These are phyloP conservation scores for Prunus mira DNA, from an alignment of 306 rosid species.

Conservation along the genomic window DNA sequence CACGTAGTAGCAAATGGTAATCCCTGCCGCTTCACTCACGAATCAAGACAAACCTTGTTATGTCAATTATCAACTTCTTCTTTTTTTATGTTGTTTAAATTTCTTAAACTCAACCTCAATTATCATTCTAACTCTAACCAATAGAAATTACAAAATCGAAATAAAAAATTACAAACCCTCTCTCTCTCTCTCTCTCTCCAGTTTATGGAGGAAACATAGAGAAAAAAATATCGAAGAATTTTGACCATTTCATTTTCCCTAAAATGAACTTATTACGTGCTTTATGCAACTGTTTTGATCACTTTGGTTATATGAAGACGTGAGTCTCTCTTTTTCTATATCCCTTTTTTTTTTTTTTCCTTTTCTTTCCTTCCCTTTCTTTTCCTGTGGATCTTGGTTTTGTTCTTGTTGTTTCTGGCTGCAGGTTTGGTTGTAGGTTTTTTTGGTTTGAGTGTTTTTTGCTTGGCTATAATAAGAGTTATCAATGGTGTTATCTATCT, in stretches of 20 bases:
- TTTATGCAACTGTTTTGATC: too few species aligned
- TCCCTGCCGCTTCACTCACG: slow-evolving; percentile 36
- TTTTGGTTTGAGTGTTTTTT: too few species aligned
- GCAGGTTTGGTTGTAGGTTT: too few species aligned
- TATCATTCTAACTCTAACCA: not conserved
- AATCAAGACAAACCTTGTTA: slow-evolving; percentile 37
- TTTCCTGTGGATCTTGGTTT: too few species aligned
- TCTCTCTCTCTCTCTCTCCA: not conserved
- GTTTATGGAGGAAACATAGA: not conserved
- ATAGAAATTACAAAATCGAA: not conserved
- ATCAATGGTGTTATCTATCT: too few species aligned
- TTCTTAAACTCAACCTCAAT: not conserved
- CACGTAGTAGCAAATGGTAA: slow-evolving; percentile 26
- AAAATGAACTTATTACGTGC: not conserved
- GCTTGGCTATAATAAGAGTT: too few species aligned
- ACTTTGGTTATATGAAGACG: too few species aligned
- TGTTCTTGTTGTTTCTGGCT: too few species aligned
- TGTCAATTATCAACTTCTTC: not conserved
- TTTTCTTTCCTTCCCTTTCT: too few species aligned
- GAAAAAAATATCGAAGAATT: not conserved
- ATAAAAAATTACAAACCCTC: too few species aligned
- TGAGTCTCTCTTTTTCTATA: too few species aligned
- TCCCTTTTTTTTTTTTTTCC: too few species aligned
- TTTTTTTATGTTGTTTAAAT: not conserved
- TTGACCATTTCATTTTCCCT: not conserved